A percentile compares a stretch with the other conserved stretches of the same genome.
phyloP scores from a whole-genome alignment of 176 grass and related monocot genomes.

The Aegilops bicornis region DNA sequence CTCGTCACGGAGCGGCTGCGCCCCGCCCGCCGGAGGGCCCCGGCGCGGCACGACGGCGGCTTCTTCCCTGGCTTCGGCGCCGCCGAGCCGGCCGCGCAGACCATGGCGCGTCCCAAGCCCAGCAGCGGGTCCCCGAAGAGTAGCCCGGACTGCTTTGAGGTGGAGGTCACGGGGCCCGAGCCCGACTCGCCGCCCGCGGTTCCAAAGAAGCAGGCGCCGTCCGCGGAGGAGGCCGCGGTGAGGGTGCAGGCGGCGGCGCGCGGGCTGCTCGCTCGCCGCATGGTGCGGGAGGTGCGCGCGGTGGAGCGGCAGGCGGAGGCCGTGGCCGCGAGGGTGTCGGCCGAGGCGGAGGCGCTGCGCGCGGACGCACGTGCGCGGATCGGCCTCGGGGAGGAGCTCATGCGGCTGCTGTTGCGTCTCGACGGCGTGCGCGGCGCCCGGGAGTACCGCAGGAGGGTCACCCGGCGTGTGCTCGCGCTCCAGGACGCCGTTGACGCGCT shows the following conservation, averaged over 20 bases:
- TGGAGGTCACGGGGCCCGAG: neutral
- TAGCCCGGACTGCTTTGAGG: no score
- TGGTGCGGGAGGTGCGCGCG: neutral
- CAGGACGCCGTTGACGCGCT: conserved; percentile 73
- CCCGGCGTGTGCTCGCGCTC: conserved; percentile 52
- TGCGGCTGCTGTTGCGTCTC: conserved; percentile 50
- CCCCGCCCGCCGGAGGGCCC: neutral
- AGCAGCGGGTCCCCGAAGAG: neutral
- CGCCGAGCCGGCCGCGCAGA: neutral
- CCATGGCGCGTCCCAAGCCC: neutral
- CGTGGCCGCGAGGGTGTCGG: conserved; percentile 31
- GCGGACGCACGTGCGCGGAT: neutral
- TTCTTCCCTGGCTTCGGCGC: neutral
- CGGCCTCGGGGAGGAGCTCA: conserved; percentile 34
- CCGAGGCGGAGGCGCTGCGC: conserved; percentile 11
- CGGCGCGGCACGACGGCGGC: neutral
- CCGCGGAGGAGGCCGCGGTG: conserved; percentile 26
- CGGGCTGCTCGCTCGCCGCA: neutral
- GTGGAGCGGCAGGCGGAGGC: conserved; percentile 40
- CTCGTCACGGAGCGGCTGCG: no score
- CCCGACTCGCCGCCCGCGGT: neutral
- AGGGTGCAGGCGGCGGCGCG: conserved; percentile 54
- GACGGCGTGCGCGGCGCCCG: conserved; percentile 64
- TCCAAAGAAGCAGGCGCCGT: neutral
- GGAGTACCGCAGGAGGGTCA: conserved; percentile 61